Base-by-base conservation (phyloP, 371 early-diverging fungal genomes). In the Apophysomyces ossiformis region DNA sequence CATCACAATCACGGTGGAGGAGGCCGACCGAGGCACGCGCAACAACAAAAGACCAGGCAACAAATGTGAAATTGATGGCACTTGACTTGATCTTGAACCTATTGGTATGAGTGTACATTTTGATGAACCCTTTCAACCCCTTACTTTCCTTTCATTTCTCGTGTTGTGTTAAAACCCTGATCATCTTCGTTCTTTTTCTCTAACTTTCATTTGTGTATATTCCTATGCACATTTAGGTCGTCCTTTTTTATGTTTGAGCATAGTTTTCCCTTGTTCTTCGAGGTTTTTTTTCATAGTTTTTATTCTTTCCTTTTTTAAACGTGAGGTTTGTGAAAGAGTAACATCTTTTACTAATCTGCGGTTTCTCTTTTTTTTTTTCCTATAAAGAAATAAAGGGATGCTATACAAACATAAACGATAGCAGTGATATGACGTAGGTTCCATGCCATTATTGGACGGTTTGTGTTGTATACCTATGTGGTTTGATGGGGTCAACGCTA, bases 1-100 rank as follows among this genome's bases (percentile, higher is more conserved):
- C 65, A 68, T 13, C 61, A 68, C 13, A 63, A 63, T 59, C 64
- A 68, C 21, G 18, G 21, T 21, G 54, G 46, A n/a, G 46, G 54
- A 50, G 54, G 21, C 21, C 54, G 54, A 50, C 21, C 54, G 8
- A n/a, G 54, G 21, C 63, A 68, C 7, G 18, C 32, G 18, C 41
- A 57, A 32, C 63, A 56, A 57, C 68, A 4, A 32, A 50, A 50
- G 11, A 7, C 54, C 21, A 50, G 54, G 54, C 54, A n/a, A 21
- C 21, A 21, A 11, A 50, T 50, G 54, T 50, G 54, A 50, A 16
- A 11, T 16, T 41, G 13, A 13, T 11, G 41, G 41, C 8, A 2
- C 32, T 26, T 26, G 32, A 26, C 2, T 26, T 26, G 32, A 26
- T 26, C 32, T 26, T 26, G 2, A 41, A 5, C 13, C 41, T 41